Percentiles rank a stretch among this genome's conserved stretches.
These are phyloP conservation scores for Hyaloscypha variabilis DNA, from an alignment of 495 filamentous ascomycete species.

Conservation along the genomic window DNA sequence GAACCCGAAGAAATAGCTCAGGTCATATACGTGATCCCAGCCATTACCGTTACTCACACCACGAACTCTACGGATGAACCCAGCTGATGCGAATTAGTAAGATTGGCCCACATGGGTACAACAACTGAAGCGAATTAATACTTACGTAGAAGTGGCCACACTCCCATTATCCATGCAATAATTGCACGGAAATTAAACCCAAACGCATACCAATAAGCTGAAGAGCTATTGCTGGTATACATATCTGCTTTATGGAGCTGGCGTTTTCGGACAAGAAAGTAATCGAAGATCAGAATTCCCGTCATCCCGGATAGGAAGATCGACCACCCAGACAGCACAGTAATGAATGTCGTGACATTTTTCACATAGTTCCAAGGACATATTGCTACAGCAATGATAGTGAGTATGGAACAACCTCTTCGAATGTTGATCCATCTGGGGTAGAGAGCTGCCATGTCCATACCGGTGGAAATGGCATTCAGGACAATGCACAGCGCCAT, in stretches of 20 bases:
- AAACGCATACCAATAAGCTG: conserved; percentile 70
- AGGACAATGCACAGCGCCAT: conserved; percentile 39
- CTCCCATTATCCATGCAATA: conserved; percentile 78
- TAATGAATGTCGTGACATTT: conserved; percentile 50
- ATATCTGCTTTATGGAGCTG: conserved; percentile 77
- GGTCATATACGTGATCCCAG: conserved; percentile 31
- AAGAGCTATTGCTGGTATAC: conserved; percentile 66
- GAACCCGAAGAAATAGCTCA: conserved; percentile 33
- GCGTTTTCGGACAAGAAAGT: conserved; percentile 50
- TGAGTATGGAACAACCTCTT: conserved; percentile 45
- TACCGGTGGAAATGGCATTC: conserved; percentile 44
- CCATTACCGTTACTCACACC: conserved; percentile 18
- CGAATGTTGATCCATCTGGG: conserved; percentile 54
- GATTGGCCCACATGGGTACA: not conserved
- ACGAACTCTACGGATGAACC: conserved; percentile 31
- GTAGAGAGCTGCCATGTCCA: conserved; percentile 48
- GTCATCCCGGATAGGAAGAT: conserved; percentile 49
- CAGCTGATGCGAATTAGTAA: conserved; percentile 24
- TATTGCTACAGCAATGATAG: conserved; percentile 48
- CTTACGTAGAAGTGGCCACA: conserved; percentile 41
- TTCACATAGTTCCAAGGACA: conserved; percentile 56
- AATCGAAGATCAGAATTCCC: conserved; percentile 45
- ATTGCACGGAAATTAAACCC: conserved; percentile 87
- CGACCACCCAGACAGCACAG: conserved; percentile 49
- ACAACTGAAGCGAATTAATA: not conserved